Conservation (phyloP, 176 grass and related monocot species). For the Coix lacrymajobi region DNA sequence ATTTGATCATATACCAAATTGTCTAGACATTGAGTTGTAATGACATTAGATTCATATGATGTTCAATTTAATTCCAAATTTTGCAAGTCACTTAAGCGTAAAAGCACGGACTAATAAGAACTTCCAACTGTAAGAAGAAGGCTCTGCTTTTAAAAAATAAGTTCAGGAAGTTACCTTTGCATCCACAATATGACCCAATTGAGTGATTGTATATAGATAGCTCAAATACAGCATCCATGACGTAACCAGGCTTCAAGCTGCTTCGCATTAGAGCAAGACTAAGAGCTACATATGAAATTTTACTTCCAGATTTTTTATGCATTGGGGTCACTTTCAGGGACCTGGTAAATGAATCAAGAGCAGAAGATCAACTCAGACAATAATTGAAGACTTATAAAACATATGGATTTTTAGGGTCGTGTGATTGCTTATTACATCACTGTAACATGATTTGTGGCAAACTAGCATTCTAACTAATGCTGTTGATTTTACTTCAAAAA, state of each 20-base stretch:
- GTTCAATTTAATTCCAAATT: not conserved
- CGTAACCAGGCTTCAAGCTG: not conserved
- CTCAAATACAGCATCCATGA: not conserved
- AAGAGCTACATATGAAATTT: slow-evolving; percentile 13
- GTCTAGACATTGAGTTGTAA: not conserved
- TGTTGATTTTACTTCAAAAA: no score
- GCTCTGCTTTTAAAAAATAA: not conserved
- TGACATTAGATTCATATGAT: not conserved
- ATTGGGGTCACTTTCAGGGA: not conserved
- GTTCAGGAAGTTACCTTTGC: slow-evolving; percentile 18
- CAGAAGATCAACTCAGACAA: not conserved
- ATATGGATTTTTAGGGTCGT: not conserved
- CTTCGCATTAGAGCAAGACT: not conserved
- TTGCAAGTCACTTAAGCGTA: not conserved
- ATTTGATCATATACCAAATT: not conserved
- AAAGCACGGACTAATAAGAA: not conserved
- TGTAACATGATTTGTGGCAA: not conserved
- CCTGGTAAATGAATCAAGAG: slow-evolving; percentile 5
- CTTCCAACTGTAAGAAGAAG: not conserved
- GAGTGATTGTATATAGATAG: slow-evolving; percentile 34
- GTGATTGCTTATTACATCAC: not conserved
- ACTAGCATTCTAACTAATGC: not conserved
- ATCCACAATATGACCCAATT: not conserved
- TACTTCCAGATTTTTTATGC: not conserved
- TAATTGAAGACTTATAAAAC: not conserved